A percentile compares a stretch with the other conserved stretches of the same genome.
These are phyloP conservation scores for Auricularia heimuer DNA, from an alignment of 768 basidiomycete species.

Conservation along the genomic window DNA sequence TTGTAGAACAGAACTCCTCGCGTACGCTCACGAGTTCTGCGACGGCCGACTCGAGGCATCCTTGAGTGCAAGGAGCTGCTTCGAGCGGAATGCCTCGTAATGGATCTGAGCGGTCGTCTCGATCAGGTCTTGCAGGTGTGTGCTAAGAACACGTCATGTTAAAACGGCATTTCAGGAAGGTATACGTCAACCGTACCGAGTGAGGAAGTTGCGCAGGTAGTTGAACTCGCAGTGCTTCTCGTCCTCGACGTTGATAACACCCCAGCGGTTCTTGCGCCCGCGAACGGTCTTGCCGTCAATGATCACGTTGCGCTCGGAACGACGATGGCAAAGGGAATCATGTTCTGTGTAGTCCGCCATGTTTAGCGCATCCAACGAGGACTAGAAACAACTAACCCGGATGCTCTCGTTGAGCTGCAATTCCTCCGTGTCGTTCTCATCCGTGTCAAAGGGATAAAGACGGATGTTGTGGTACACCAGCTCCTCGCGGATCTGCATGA, in stretches of 20 bases:
- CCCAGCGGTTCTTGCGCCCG: slow-evolving; percentile 96
- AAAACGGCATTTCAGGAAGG: neutral
- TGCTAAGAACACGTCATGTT: slow-evolving; percentile 34
- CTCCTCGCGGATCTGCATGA: slow-evolving; percentile 78
- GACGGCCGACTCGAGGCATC: slow-evolving; percentile 59
- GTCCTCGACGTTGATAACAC: slow-evolving; percentile 96
- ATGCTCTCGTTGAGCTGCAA: slow-evolving; percentile 82
- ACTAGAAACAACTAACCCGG: slow-evolving; percentile 45
- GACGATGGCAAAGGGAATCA: slow-evolving; percentile 94
- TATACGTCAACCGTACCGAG: slow-evolving; percentile 41
- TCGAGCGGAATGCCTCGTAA: slow-evolving; percentile 98
- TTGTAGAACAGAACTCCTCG: neutral
- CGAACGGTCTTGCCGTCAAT: slow-evolving; percentile 93
- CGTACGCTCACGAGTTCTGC: neutral
- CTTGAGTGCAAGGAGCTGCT: slow-evolving; percentile 94
- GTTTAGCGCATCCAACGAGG: neutral
- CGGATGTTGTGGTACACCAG: slow-evolving; percentile 85
- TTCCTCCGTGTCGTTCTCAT: slow-evolving; percentile 92
- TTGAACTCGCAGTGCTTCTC: slow-evolving; percentile 97
- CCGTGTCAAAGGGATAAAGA: slow-evolving; percentile 93
- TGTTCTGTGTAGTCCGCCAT: slow-evolving; percentile 41
- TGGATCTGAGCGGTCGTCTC: slow-evolving; percentile 99
- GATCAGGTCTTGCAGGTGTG: slow-evolving; percentile 95
- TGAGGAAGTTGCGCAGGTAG: slow-evolving; percentile 94
- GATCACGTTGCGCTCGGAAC: slow-evolving; percentile 92